Evolutionary conservation across 305 asterid species (phyloP), one percentile per base, ranked within the genome.

Genomic region (Fraxinus floribunda): DNA sequence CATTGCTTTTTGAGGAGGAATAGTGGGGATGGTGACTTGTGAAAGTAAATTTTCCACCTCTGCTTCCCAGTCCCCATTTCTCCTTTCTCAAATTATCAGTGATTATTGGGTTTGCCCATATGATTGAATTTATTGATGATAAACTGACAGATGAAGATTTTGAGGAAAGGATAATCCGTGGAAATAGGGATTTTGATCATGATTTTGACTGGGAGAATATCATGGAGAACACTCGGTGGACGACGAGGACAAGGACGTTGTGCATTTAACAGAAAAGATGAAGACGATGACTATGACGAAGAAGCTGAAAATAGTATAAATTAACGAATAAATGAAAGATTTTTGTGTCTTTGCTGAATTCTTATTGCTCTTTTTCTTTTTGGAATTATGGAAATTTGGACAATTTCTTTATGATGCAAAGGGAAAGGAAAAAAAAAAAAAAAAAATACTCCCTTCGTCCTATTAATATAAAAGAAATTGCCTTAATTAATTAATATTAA

Each of bases 1-100:
- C 26, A 60, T 0, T 73, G 83, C 77, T 80, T 86, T 18, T 76
- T 79, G 11, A 57, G 84, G 3, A 60, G 44, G 16, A 76, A 11
- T 29, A 29, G 49, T 18, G 46, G 7, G 4, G 87, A 79, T 16
- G 92, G 86, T 1, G 96, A 86, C 68, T 84, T 91, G 86, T 89
- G 93, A 81, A 94, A 92, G 52, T 89, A 87, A 20, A 93, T 86
- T 82, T 89, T 94, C 97, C 97, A 93, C 57, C 92, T 83, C 24
- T 90, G 94, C 84, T 89, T 90, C 1, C 91, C 92, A 39, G 92
- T 93, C 1, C 94, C 98, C 98, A 93, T 92, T 20, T 60, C 13
- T 18, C 13, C 30, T 18, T 60, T 20, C 20, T 18, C 70, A 18
- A 7, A 18, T 57, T 5, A 57, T 0, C 68, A 57, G 26, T n/a